Evolutionary conservation across 768 basidiomycete genomes (phyloP), one percentile per base, ranked within the genome.

Genomic region (Kwoniella sp.): DNA sequence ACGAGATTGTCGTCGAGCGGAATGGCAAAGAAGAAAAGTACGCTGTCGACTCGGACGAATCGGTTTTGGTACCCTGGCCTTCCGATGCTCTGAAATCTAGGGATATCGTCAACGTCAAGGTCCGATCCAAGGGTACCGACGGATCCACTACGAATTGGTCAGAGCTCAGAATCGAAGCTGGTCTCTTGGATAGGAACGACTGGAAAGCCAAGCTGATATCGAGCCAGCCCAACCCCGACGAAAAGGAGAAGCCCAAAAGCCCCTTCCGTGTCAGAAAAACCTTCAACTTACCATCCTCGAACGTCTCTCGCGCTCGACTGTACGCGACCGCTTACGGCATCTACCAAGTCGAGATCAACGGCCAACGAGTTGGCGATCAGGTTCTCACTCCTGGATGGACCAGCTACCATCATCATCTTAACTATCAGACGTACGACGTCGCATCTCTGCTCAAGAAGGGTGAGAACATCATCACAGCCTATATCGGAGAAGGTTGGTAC

Each of bases 61-160:
- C 69, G 8, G 62, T 74, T 2, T 62, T 79, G 11, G 76, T 79
- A 0, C 73, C 74, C 17, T 79, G 78, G 78, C 76, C 75, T 5
- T 66, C 66, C 4, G 2, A 30, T 0, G 70, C 72, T 1, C 55
- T 79, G 29, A 25, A 7, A 2, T 72, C 76, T 20, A 22, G 76
- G 2, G 71, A 79, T 34, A 41, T 31, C 17, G 74, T 58, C 11
- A 7, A 29, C 2, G 64, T 79, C 1, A 28, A 48, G 2, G 70
- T 76, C 54, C 60, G 66, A 17, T 71, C 67, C 1, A 60, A 28
- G 7, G 71, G 70, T 0, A 30, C 9, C 4, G 59, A 69, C 31
- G 71, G 67, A 0, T 4, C 30, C 2, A 29, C 13, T 3, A 77
- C 75, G 17, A 28, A 58, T 2, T 77, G 76, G 76, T 22, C 54